Conservation (phyloP, 78 protist genomes). For the Dictyostelium intermedium region DNA sequence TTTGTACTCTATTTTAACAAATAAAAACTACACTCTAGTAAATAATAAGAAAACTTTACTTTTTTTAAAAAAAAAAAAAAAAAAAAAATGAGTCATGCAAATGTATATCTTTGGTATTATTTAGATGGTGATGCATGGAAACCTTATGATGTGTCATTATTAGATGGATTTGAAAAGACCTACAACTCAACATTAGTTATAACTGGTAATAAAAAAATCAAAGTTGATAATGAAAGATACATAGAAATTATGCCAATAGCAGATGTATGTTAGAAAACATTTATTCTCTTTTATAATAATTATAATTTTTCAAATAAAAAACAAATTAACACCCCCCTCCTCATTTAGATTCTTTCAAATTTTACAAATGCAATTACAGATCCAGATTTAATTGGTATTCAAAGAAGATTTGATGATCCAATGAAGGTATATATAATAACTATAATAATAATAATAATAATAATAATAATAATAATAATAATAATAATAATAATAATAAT, state of each 20-base stretch:
- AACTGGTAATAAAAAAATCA: neutral
- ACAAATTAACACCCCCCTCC: too few species aligned
- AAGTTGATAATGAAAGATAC: constrained; percentile 32
- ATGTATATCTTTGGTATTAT: constrained; percentile 35
- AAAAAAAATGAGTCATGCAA: neutral
- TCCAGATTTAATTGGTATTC: constrained; percentile 47
- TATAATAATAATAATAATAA: too few species aligned
- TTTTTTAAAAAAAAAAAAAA: too few species aligned
- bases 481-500: too few species aligned
- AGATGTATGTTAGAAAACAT: neutral
- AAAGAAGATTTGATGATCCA: constrained; percentile 67
- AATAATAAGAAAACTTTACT: too few species aligned
- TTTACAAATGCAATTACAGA: neutral
- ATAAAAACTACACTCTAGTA: too few species aligned
- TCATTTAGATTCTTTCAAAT: constrained; percentile 24
- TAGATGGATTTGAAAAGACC: constrained; percentile 9
- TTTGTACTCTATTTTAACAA: too few species aligned
- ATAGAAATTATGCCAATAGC: neutral
- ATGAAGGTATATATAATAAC: neutral
- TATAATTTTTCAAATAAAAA: too few species aligned
- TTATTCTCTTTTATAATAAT: neutral
- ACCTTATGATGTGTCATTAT: neutral
- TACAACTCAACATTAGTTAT: neutral
- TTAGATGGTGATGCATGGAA: constrained; percentile 29
- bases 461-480: too few species aligned